Evolutionary conservation across 805 yeast genomes (phyloP), one percentile per base, ranked within the genome.

Genomic region (Myxozyma nipponensis): DNA sequence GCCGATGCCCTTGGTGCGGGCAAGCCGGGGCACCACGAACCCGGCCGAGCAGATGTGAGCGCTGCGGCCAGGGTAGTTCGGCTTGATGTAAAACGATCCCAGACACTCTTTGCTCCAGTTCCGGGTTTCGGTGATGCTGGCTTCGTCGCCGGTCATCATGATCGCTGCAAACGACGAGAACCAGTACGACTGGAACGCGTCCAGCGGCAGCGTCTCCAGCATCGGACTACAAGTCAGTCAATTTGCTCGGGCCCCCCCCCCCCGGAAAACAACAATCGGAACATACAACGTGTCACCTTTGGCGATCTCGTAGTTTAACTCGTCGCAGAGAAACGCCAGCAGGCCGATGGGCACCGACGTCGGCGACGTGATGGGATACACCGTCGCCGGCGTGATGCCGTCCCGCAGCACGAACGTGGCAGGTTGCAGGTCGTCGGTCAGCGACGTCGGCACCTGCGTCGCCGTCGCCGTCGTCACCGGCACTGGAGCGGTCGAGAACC

Each of bases 31-130:
- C 2, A 91, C 98, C 32, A 91, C 70, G 60, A 91, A 85, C 19
- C 84, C 83, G 1, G 87, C 95, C 0, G 95, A 86, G 61, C 95
- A 89, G n/a, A 93, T 83, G 64, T 91, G 97, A 0, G 95, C 81
- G 18, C 93, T 84, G 40, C 98, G 73, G 1, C 98, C 98, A 0
- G 97, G 96, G 64, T 83, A 91, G 62, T 87, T 85, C 1, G 97
- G 93, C 57, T 84, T 84, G 54, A 91, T 76, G 64, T 77, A 82
- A 63, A 91, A 89, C 1, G 90, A 78, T 0, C 98, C 98, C 42
- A 93, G 72, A 65, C 97, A 91, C 64, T 84, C 90, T 61, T 86
- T 87, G 53, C 89, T 95, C 96, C 98, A 90, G 63, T 84, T 88
- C 45, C 83, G 77, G 44, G 62, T 69, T 56, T 77, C 79, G 21